Conservation (phyloP, 202 grass and related monocot species). For the Setaria viridis region DNA sequence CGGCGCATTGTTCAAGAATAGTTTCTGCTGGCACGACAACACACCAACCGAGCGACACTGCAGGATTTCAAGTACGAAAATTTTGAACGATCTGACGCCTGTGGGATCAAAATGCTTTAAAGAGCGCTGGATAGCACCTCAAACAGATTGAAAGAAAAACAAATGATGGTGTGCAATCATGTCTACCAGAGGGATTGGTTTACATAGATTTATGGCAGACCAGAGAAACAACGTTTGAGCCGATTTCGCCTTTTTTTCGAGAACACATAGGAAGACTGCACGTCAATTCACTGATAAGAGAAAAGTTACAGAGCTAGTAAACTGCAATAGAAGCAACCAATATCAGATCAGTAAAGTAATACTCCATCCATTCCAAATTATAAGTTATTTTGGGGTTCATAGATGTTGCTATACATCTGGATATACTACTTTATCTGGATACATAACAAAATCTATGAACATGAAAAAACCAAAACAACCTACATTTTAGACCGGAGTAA, state of each 20-base stretch:
- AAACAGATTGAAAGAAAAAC: not conserved
- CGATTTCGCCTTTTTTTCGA: not conserved
- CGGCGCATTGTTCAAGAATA: not conserved
- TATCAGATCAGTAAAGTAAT: not conserved
- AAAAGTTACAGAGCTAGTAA: not conserved
- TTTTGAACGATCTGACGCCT: not conserved
- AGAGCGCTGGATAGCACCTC: too few relatives aligned
- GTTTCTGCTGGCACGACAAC: not conserved
- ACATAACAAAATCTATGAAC: too few relatives aligned
- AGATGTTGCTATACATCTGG: too few relatives aligned
- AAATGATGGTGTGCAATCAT: not conserved
- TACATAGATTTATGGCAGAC: not conserved
- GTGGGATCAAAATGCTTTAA: conserved; percentile 17
- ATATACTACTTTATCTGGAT: too few relatives aligned
- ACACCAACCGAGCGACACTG: conserved; percentile 35
- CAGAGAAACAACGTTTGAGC: not conserved
- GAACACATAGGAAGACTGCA: not conserved
- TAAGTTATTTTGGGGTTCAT: too few relatives aligned
- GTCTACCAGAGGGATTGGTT: not conserved
- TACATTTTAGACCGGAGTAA: too few relatives aligned
- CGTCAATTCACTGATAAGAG: not conserved
- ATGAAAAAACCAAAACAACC: too few relatives aligned
- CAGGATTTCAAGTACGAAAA: not conserved
- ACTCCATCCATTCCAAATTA: too few relatives aligned
- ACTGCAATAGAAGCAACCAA: not conserved